Percentiles rank a stretch among this genome's conserved stretches.
These are phyloP conservation scores for Centella asiatica DNA, from an alignment of 129 eudicot genomes.

Conservation along the genomic window DNA sequence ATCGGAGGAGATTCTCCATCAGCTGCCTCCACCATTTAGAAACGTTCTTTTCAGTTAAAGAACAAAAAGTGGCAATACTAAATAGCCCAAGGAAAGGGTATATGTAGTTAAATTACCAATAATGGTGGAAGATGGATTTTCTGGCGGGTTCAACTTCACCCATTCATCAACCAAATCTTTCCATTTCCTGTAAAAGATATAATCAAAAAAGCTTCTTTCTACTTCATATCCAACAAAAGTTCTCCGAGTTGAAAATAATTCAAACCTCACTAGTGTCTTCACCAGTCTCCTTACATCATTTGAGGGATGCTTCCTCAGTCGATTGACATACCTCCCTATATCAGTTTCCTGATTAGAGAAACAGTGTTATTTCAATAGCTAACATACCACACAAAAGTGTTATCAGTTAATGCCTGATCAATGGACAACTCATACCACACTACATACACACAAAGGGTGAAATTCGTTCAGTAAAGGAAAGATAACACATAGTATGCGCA, in stretches of 20 bases:
- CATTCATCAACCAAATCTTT: slow-evolving; percentile 94
- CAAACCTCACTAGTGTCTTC: slow-evolving; percentile 77
- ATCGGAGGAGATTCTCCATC: slow-evolving; percentile 77
- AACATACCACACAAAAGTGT: too few relatives aligned
- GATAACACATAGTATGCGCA: not conserved
- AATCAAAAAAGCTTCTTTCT: slow-evolving; percentile 8
- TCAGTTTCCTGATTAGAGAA: slow-evolving; percentile 60
- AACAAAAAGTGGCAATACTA: slow-evolving; percentile 12
- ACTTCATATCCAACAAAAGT: slow-evolving; percentile 4
- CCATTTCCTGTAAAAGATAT: slow-evolving; percentile 56
- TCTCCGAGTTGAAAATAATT: not conserved
- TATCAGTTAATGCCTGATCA: not conserved
- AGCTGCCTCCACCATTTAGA: slow-evolving; percentile 37
- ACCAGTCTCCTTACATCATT: slow-evolving; percentile 64
- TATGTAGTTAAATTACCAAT: slow-evolving; percentile 36
- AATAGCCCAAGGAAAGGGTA: slow-evolving; percentile 1
- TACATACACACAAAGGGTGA: not conserved
- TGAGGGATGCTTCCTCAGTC: slow-evolving; percentile 73
- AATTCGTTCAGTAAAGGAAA: not conserved
- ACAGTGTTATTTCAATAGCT: not conserved
- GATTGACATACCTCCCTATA: slow-evolving; percentile 85
- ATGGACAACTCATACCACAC: not conserved
- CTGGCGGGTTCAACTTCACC: slow-evolving; percentile 62
- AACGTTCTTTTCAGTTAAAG: slow-evolving; percentile 9
- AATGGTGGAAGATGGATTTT: slow-evolving; percentile 32